These are phyloP conservation scores for Fusarium aywerte DNA, from an alignment of 2,329 filamentous ascomycete genomes.

Conservation along the genomic window DNA sequence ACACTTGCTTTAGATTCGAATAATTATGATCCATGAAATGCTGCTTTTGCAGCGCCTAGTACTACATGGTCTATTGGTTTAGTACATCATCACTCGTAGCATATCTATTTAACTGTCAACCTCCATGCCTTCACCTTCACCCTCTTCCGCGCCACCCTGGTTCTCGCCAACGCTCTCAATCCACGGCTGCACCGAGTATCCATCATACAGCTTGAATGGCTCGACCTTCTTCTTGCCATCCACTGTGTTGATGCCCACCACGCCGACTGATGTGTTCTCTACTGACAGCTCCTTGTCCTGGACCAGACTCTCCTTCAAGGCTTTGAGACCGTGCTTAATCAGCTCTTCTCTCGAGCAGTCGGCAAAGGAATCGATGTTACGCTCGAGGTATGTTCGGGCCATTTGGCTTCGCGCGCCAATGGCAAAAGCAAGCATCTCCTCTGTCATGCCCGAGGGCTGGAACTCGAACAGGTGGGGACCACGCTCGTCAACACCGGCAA, in stretches of 20 bases:
- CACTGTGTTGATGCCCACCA: conserved; percentile 72
- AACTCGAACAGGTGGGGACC: conserved; percentile 98
- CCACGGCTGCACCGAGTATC: conserved; percentile 85
- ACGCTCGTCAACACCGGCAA: conserved; percentile 92
- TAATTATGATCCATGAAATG: conserved; percentile 43
- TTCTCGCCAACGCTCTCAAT: conserved; percentile 77
- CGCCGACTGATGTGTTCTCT: conserved; percentile 93
- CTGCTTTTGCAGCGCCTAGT: conserved; percentile 49
- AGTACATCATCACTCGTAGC: conserved; percentile 25
- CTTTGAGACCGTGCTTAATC: conserved; percentile 87
- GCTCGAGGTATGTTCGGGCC: conserved; percentile 96
- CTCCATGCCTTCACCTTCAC: conserved; percentile 52
- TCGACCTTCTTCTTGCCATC: conserved; percentile 70
- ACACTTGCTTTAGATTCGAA: conserved; percentile 14
- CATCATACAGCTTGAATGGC: conserved; percentile 91
- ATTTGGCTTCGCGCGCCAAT: conserved; percentile 97
- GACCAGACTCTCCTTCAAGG: conserved; percentile 92
- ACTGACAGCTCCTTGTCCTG: conserved; percentile 98
- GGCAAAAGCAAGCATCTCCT: conserved; percentile 96
- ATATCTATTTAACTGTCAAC: conserved; percentile 52
- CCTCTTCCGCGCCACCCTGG: conserved; percentile 53
- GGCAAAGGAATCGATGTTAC: conserved; percentile 86
- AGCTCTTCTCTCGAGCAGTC: conserved; percentile 83
- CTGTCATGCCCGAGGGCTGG: conserved; percentile 93
- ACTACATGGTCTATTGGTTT: conserved; percentile 52